phyloP scores from a whole-genome alignment of 164 flowering plant species.

The Macadamia tetraphylla region DNA sequence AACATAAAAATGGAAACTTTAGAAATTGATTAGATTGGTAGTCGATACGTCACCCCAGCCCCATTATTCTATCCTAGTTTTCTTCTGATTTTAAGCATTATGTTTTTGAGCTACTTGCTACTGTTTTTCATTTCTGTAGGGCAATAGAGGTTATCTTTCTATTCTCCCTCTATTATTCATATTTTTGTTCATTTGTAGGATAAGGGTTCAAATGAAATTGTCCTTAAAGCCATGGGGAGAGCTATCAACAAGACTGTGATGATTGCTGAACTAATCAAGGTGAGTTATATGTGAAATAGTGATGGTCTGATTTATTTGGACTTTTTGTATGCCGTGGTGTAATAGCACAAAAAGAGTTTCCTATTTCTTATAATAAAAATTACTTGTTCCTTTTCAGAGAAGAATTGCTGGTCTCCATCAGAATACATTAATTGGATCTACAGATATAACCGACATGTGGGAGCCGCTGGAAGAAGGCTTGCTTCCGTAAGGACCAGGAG shows the following conservation, averaged over 20 bases:
- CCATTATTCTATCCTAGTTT: no score
- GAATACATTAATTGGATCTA: slow-evolving; percentile 46
- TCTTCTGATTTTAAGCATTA: no score
- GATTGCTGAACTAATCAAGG: slow-evolving; percentile 65
- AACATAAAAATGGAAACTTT: no score
- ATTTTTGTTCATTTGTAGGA: slow-evolving; percentile 26
- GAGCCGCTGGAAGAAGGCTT: slow-evolving; percentile 69
- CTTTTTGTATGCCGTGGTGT: no score
- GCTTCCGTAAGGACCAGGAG: slow-evolving; percentile 36
- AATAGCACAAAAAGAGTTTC: no score
- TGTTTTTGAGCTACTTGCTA: no score
- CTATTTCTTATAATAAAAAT: background rate
- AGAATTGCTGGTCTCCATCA: slow-evolving; percentile 60
- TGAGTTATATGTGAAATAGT: background rate
- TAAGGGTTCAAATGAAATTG: slow-evolving; percentile 42
- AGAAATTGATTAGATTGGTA: no score
- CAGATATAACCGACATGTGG: slow-evolving; percentile 53
- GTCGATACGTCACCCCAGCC: no score
- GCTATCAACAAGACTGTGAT: slow-evolving; percentile 67
- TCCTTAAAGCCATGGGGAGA: slow-evolving; percentile 68
- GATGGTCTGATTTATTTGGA: no score
- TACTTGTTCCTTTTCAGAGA: slow-evolving; percentile 27
- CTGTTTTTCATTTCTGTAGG: no score
- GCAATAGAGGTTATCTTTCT: no score
- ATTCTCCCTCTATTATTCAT: background rate